A percentile compares a stretch with the other conserved stretches of the same genome.
Evolutionary conservation across 83 land plant genomes (phyloP).

Genomic region (Diphasiastrum complanatum): DNA sequence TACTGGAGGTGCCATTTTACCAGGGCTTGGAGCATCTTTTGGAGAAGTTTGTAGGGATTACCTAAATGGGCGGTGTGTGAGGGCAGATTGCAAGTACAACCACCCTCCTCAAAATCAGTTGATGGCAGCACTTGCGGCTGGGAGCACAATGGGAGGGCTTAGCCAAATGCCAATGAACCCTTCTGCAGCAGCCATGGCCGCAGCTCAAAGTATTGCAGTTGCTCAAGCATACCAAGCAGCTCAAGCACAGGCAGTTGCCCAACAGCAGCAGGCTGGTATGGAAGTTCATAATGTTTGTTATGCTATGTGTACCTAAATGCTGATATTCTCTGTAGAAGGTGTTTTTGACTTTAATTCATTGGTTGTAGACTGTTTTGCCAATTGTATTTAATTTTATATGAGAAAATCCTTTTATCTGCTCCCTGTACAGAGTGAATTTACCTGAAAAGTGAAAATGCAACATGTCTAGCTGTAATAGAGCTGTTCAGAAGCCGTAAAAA

Average conservation of each 20-base stretch:
- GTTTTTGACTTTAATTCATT: no score
- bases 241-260: constrained; percentile 64
- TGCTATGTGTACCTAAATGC: no score
- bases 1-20: constrained; percentile 75
- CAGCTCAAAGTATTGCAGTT: constrained; percentile 92
- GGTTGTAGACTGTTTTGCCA: no score
- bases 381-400: no score
- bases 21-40: constrained; percentile 75
- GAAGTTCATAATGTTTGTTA: no score
- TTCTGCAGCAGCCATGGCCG: constrained; percentile 99
- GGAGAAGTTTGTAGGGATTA: constrained; percentile 87
- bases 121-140: constrained; percentile 71
- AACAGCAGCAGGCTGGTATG: constrained; percentile 34
- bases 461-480: no score
- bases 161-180: constrained; percentile 92
- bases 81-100: constrained; percentile 63
- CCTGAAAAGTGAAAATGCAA: no score
- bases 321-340: no score
- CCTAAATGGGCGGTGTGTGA: constrained; percentile 62
- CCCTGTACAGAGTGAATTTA: no score
- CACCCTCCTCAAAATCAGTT: constrained; percentile 83
- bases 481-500: no score
- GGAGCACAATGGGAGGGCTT: constrained; percentile 67
- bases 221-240: constrained; percentile 86
- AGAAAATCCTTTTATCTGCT: no score